phyloP scores from a whole-genome alignment of 2,329 filamentous ascomycete genomes.

The Paraconiothyrium sp. region DNA sequence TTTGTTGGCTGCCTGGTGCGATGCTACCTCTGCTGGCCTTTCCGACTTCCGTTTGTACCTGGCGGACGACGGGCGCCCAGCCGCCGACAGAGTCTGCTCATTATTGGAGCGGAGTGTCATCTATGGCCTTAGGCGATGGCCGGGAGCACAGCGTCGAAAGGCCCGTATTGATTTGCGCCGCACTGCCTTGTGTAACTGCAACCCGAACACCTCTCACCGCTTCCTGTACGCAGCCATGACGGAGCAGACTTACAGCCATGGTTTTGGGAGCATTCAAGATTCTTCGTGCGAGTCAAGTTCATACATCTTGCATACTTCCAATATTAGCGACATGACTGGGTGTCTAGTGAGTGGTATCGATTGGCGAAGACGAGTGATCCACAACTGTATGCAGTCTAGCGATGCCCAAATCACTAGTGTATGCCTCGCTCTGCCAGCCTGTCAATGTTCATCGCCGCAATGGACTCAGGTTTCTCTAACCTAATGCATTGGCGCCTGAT shows the following conservation, averaged over 20 bases:
- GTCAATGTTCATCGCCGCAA: neutral
- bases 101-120: slow-evolving; percentile 22
- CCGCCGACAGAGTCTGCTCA: slow-evolving; percentile 19
- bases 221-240: slow-evolving; percentile 33
- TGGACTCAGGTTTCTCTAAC: slow-evolving; percentile 22
- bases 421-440: slow-evolving; percentile 19
- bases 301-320: slow-evolving; percentile 26
- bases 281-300: slow-evolving; percentile 1
- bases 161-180: slow-evolving; percentile 42
- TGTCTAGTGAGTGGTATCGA: slow-evolving; percentile 23
- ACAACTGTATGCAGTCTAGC: slow-evolving; percentile 15
- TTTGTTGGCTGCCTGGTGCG: slow-evolving; percentile 15
- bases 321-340: slow-evolving; percentile 24
- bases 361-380: slow-evolving; percentile 28
- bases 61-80: slow-evolving; percentile 35
- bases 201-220: slow-evolving; percentile 40
- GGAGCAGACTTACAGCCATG: slow-evolving; percentile 26
- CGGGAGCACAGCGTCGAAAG: slow-evolving; percentile 31
- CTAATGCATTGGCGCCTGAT: slow-evolving; percentile 14
- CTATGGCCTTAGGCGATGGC: slow-evolving; percentile 8
- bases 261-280: slow-evolving; percentile 27
- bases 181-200: slow-evolving; percentile 40
- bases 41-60: slow-evolving; percentile 25
- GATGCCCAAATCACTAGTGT: slow-evolving; percentile 18
- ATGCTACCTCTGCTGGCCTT: slow-evolving; percentile 20